Percentiles rank a stretch among this genome's conserved stretches.
phyloP scores from a whole-genome alignment of 345 rosid genomes.

The Lepidium africanum region DNA sequence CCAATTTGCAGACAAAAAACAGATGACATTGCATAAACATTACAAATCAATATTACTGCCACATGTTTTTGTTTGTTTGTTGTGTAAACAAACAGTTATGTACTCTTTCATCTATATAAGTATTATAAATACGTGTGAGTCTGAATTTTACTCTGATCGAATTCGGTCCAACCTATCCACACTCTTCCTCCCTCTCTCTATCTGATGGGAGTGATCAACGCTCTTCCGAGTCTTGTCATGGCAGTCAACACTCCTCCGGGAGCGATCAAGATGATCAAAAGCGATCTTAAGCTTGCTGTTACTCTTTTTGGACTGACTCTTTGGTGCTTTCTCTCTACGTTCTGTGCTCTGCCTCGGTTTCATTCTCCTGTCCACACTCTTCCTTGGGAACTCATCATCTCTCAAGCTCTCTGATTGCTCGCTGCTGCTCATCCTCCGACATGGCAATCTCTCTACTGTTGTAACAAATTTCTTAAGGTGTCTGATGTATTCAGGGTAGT shows the following conservation, averaged over 20 bases:
- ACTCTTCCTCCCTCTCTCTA: conserved; percentile 80
- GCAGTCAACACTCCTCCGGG: conserved; percentile 85
- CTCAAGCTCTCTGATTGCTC: conserved; percentile 45
- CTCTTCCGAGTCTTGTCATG: conserved; percentile 77
- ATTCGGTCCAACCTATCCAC: conserved; percentile 73
- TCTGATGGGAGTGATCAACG: conserved; percentile 44
- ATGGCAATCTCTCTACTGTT: conserved; percentile 79
- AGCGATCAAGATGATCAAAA: conserved; percentile 70
- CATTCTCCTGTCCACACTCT: conserved; percentile 77
- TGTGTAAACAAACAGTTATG: not conserved
- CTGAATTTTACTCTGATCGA: conserved; percentile 37
- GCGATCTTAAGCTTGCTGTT: conserved; percentile 49
- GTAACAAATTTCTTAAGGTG: conserved; percentile 88
- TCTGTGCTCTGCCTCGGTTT: conserved; percentile 87
- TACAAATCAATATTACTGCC: not conserved
- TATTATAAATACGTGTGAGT: not conserved
- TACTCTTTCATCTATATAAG: conserved; percentile 15
- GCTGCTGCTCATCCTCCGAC: conserved; percentile 25
- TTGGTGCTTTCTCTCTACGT: conserved; percentile 34
- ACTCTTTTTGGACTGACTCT: conserved; percentile 33
- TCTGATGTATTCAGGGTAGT: conserved; percentile 74
- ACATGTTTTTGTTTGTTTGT: not conserved
- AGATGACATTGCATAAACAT: not conserved
- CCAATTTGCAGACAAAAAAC: not conserved
- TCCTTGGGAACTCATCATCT: conserved; percentile 50